Percentiles rank a stretch among this genome's conserved stretches.
Conservation (phyloP, 345 rosid genomes). For the Schrenkiella parvula region DNA sequence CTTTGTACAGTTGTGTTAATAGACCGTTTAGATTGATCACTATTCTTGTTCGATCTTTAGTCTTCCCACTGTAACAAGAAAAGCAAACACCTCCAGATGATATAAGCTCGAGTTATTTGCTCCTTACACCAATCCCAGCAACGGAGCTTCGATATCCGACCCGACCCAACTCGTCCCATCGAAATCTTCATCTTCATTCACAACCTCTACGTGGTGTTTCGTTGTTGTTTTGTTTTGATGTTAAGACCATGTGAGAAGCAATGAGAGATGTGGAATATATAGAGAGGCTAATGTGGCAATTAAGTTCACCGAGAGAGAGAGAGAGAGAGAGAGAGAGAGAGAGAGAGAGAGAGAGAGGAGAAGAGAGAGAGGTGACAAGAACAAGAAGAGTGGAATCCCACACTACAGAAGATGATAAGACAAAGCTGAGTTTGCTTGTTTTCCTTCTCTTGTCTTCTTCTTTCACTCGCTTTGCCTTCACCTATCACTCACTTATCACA, state of each 20-base stretch:
- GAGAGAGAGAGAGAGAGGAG: background rate
- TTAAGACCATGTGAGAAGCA: background rate
- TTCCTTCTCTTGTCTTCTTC: constrained; percentile 13
- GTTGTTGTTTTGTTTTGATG: background rate
- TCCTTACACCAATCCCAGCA: constrained; percentile 55
- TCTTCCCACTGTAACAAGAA: constrained; percentile 57
- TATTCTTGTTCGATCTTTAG: constrained; percentile 18
- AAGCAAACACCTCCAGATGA: constrained; percentile 72
- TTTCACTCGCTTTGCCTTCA: constrained; percentile 13
- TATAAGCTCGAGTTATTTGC: constrained; percentile 61
- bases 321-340: constrained; percentile 12
- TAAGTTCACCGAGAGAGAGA: background rate
- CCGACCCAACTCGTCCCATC: constrained; percentile 4
- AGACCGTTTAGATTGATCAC: background rate
- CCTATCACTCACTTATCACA: constrained; percentile 20
- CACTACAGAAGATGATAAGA: constrained; percentile 15
- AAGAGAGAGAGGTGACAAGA: constrained; percentile 22
- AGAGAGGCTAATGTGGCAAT: constrained; percentile 14
- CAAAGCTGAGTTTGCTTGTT: constrained; percentile 30
- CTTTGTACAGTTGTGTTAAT: constrained; percentile 9
- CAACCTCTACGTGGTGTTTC: background rate
- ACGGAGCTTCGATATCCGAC: constrained; percentile 32
- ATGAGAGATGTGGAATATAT: constrained; percentile 22
- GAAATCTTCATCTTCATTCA: constrained; percentile 17
- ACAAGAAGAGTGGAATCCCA: constrained; percentile 24